Conservation (phyloP, 257 asterid genomes). For the Linderniella brevidens region DNA sequence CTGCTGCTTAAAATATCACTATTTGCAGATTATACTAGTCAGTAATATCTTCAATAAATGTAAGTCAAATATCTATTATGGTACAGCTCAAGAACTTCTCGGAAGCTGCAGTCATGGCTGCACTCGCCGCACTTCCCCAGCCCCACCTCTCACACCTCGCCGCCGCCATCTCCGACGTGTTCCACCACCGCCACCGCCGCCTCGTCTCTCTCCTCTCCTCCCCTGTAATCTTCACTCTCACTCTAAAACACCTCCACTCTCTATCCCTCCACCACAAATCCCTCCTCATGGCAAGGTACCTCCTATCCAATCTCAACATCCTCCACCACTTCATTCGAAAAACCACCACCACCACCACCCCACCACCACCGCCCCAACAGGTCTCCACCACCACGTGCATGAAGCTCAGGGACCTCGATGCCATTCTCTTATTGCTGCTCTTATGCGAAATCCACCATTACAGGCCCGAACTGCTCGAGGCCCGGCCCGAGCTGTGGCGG, state of each 20-base stretch:
- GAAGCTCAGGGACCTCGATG: constrained; percentile 63
- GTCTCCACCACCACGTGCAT: constrained; percentile 11
- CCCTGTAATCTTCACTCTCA: constrained; percentile 51
- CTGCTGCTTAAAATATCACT: too few relatives aligned
- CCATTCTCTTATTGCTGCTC: constrained; percentile 54
- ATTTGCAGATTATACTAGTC: too few relatives aligned
- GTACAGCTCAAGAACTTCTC: constrained; percentile 14
- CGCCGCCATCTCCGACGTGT: constrained; percentile 44
- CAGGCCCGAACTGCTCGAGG: constrained; percentile 22
- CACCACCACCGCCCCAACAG: background rate
- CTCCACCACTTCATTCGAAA: constrained; percentile 19
- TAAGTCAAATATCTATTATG: too few relatives aligned
- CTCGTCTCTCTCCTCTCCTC: constrained; percentile 49
- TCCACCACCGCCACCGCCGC: constrained; percentile 53
- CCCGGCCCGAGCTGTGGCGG: constrained; percentile 48
- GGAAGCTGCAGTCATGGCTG: constrained; percentile 39
- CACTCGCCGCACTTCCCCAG: constrained; percentile 51
- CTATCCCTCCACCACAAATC: constrained; percentile 65
- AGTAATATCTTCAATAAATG: too few relatives aligned
- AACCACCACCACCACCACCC: constrained; percentile 5
- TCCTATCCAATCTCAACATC: constrained; percentile 36
- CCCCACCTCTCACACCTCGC: constrained; percentile 41
- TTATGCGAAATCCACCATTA: constrained; percentile 70
- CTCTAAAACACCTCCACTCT: constrained; percentile 69
- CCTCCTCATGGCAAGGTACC: constrained; percentile 69